Evolutionary conservation across 805 yeast genomes (phyloP), one percentile per base, ranked within the genome.

Genomic region (Lipomyces yamadae): DNA sequence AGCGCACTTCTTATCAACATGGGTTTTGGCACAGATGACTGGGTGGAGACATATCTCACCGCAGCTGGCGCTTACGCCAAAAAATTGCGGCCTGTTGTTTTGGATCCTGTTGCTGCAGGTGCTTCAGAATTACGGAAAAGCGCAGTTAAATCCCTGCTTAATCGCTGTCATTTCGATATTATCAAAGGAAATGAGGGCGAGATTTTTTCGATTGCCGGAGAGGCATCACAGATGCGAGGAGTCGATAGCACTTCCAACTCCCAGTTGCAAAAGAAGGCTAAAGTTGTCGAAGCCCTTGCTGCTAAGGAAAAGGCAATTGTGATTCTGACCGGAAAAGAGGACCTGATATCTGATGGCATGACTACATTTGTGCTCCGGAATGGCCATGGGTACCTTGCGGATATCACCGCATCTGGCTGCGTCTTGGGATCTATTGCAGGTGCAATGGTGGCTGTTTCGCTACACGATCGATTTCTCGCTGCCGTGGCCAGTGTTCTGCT

Each of bases 21-120:
- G 34, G 97, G 97, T 0, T 89, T 96, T 0, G 86, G 88, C 0
- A 82, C 82, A 0, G 78, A 72, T 2, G 77, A 80, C 54, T 53
- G 33, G 18, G 73, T 85, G 67, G 78, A 77, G 0, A 78, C 82
- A 64, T 84, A 84, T 68, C 70, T 80, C 30, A 72, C 74, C 2
- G 96, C 94, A 0, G 76, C 89, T 24, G 74, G 75, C 8, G 84
- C 83, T 0, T 91, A 92, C 75, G 89, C 88, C 74, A 74, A 73
- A 13, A 72, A 76, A 13, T 84, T 84, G 2, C 81, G 82, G 56
- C 93, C 91, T 2, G 83, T 92, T 39, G 85, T 92, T 0, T 88
- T 89, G 71, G 98, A 92, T 76, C 98, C 97, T 0, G 97, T 92
- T n/a, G 98, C 92, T 0, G 91, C 88, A 52, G 97, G 97, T 34